Conservation (phyloP, 2,329 filamentous ascomycete genomes). For the Arthrobotrys sphaeroides region DNA sequence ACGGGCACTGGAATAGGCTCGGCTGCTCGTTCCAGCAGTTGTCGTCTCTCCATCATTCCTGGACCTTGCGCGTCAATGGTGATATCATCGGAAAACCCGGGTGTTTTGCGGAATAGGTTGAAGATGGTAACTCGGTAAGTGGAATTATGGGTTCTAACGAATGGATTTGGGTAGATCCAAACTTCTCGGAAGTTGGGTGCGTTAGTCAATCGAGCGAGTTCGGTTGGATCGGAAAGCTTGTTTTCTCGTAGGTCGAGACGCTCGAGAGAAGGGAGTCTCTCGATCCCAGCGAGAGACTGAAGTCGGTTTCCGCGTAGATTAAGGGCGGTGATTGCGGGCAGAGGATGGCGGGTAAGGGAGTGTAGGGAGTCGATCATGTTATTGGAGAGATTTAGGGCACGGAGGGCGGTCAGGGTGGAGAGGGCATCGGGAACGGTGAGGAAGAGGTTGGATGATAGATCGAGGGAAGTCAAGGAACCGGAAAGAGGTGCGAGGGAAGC, state of each 20-base stretch:
- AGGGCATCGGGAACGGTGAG: slow-evolving; percentile 93
- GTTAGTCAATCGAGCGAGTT: slow-evolving; percentile 85
- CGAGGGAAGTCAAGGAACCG: slow-evolving; percentile 88
- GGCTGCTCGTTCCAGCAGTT: slow-evolving; percentile 81
- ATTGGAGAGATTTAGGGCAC: slow-evolving; percentile 90
- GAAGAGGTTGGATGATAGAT: slow-evolving; percentile 91
- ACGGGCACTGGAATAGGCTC: slow-evolving; percentile 80
- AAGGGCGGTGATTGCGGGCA: slow-evolving; percentile 91
- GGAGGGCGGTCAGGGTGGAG: slow-evolving; percentile 83
- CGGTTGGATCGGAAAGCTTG: slow-evolving; percentile 85
- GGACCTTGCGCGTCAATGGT: slow-evolving; percentile 85
- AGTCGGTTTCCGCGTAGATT: slow-evolving; percentile 91
- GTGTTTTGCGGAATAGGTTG: slow-evolving; percentile 90
- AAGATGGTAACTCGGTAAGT: slow-evolving; percentile 90
- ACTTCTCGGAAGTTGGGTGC: slow-evolving; percentile 92
- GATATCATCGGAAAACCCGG: slow-evolving; percentile 89
- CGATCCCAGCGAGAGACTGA: slow-evolving; percentile 85
- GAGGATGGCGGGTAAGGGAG: slow-evolving; percentile 82
- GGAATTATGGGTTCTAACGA: slow-evolving; percentile 79
- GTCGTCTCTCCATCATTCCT: slow-evolving; percentile 83
- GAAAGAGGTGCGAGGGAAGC: slow-evolving; percentile 81
- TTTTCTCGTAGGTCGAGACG: slow-evolving; percentile 92
- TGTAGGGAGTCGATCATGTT: slow-evolving; percentile 98
- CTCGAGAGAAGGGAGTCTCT: slow-evolving; percentile 87
- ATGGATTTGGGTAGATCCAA: slow-evolving; percentile 91